Evolutionary conservation across 805 yeast genomes (phyloP).

Genomic region (Ogataea haglerorum): DNA sequence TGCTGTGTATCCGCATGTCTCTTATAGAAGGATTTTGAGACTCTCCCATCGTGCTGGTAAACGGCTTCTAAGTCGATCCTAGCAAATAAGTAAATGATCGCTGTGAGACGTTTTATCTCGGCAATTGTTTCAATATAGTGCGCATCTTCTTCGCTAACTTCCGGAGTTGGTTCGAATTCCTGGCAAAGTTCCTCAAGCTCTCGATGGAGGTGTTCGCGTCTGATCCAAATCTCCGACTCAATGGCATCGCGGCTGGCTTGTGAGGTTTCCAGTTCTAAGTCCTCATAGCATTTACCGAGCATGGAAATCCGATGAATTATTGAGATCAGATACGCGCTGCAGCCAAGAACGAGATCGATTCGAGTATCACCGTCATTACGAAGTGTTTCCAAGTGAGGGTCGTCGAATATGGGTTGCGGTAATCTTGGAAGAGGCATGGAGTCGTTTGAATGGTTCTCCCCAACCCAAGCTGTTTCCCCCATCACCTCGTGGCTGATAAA

Average conservation of each 20-base stretch:
- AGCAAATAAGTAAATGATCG: constrained; percentile 36
- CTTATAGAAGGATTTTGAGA: constrained; percentile 4
- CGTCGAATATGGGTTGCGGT: constrained; percentile 18
- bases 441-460: constrained; percentile 13
- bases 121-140: constrained; percentile 31
- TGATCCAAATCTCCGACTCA: constrained; percentile 10
- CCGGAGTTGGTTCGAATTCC: constrained; percentile 25
- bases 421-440: constrained; percentile 1
- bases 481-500: constrained; percentile 41
- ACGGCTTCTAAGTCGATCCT: constrained; percentile 32
- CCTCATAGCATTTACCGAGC: constrained; percentile 37
- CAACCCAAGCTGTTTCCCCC: constrained; percentile 42
- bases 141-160: constrained; percentile 15
- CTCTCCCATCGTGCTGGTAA: constrained; percentile 15
- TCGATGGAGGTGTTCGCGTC: constrained; percentile 27
- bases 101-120: constrained; percentile 37
- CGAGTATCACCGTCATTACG: constrained; percentile 33
- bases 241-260: constrained; percentile 3
- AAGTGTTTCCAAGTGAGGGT: constrained; percentile 30
- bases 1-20: constrained; percentile 16
- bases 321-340: constrained; percentile 37
- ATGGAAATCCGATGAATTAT: constrained; percentile 36
- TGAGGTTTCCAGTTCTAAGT: constrained; percentile 28
- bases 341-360: constrained; percentile 40
- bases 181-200: constrained; percentile 26